A percentile compares a stretch with the other conserved stretches of the same genome.
phyloP scores from a whole-genome alignment of 768 basidiomycete genomes.

The Pluteus cervinus region DNA sequence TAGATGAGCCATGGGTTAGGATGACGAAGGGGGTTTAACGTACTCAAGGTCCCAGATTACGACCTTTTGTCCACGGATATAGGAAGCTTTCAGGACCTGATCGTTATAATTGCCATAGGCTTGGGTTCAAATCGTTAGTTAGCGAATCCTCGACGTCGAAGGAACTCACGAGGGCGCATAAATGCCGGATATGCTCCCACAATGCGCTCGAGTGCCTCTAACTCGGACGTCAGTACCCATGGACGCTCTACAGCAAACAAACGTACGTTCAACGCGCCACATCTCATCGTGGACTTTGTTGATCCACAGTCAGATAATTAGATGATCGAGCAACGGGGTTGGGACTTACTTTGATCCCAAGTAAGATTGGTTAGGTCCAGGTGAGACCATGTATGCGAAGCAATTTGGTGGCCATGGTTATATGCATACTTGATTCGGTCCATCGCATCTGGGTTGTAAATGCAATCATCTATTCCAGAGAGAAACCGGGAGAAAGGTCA shows the following conservation, averaged over 20 bases:
- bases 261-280: slow-evolving; percentile 14
- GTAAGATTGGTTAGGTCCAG: slow-evolving; percentile 15
- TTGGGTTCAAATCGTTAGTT: slow-evolving; percentile 4
- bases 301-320: background rate
- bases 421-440: slow-evolving; percentile 17
- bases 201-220: slow-evolving; percentile 23
- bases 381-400: slow-evolving; percentile 28
- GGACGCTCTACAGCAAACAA: background rate
- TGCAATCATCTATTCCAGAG: slow-evolving; percentile 18
- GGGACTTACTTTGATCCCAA: slow-evolving; percentile 16
- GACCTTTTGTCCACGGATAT: slow-evolving; percentile 16
- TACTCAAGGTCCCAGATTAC: slow-evolving; percentile 31
- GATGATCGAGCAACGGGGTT: slow-evolving; percentile 1
- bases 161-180: slow-evolving; percentile 28
- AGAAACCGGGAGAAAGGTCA: too few species aligned
- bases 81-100: slow-evolving; percentile 18
- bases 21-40: slow-evolving; percentile 2
- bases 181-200: slow-evolving; percentile 28
- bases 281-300: slow-evolving; percentile 17
- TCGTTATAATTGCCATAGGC: slow-evolving; percentile 33
- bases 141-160: background rate
- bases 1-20: too few species aligned
- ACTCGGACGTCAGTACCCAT: background rate
- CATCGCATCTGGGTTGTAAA: slow-evolving; percentile 16
- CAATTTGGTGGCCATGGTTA: slow-evolving; percentile 23